A percentile compares a stretch with the other conserved stretches of the same genome.
Conservation (phyloP, 2,329 filamentous ascomycete species). For the Neofusicoccum sp. region DNA sequence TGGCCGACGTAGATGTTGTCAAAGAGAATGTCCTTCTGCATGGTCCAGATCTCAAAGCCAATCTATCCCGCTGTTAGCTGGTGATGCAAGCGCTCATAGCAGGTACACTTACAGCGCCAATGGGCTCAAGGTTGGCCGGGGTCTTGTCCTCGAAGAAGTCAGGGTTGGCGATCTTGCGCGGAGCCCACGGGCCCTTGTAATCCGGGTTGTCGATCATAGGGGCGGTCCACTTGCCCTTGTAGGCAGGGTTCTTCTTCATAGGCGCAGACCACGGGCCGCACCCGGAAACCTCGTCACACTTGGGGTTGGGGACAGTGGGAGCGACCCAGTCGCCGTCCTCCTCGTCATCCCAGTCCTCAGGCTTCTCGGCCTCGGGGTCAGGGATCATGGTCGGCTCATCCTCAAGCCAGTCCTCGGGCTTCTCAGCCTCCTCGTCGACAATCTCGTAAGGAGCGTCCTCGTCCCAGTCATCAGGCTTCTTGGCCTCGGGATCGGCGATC, state of each 20-base stretch:
- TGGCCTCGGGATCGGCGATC: conserved; percentile 89
- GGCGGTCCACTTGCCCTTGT: conserved; percentile 98
- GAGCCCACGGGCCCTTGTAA: conserved; percentile 96
- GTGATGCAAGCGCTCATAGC: neutral
- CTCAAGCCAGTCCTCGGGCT: conserved; percentile 95
- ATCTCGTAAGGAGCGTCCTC: conserved; percentile 98
- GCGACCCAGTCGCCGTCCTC: conserved; percentile 98
- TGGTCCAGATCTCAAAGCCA: conserved; percentile 99
- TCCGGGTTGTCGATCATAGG: conserved; percentile 94
- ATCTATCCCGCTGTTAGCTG: conserved; percentile 58
- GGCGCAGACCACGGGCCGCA: conserved; percentile 93
- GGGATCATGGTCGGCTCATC: conserved; percentile 79
- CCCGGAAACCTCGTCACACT: conserved; percentile 90
- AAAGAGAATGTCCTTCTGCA: conserved; percentile 98
- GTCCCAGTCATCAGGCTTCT: conserved; percentile 98
- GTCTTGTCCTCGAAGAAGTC: conserved; percentile 96
- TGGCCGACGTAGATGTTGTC: conserved; percentile 99
- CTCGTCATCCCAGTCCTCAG: conserved; percentile 99
- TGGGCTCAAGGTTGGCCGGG: conserved; percentile 95
- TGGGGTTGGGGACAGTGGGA: conserved; percentile 90
- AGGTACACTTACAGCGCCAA: conserved; percentile 78
- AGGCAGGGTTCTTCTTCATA: conserved; percentile 89
- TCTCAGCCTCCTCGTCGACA: conserved; percentile 86
- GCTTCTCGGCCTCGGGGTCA: conserved; percentile 95
- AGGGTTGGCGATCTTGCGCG: conserved; percentile 96